A percentile compares a stretch with the other conserved stretches of the same genome.
Conservation (phyloP, 2,329 filamentous ascomycete species). For the Cadophora malorum region DNA sequence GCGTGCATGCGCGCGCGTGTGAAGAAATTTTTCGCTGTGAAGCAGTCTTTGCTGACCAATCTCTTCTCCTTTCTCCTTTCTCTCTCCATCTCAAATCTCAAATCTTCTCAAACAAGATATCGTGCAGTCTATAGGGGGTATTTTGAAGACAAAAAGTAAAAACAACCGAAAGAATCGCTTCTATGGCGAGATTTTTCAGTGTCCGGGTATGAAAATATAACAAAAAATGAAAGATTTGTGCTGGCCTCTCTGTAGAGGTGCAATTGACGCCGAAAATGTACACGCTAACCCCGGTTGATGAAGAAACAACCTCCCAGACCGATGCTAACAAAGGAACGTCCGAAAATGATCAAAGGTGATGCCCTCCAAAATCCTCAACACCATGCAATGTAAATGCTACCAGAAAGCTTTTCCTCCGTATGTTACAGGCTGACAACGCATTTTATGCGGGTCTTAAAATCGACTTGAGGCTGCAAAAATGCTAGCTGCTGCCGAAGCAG, state of each 20-base stretch:
- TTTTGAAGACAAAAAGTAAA: slow-evolving; percentile 38
- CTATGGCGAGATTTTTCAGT: slow-evolving; percentile 30
- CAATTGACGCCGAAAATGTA: slow-evolving; percentile 36
- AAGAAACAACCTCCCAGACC: slow-evolving; percentile 28
- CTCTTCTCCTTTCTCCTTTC: slow-evolving; percentile 22
- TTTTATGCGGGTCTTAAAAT: slow-evolving; percentile 50
- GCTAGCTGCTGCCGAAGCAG: slow-evolving; percentile 78
- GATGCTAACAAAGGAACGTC: slow-evolving; percentile 39
- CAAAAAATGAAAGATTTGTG: slow-evolving; percentile 36
- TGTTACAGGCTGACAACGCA: slow-evolving; percentile 41
- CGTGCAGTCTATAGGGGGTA: slow-evolving; percentile 42
- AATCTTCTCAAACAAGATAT: slow-evolving; percentile 23
- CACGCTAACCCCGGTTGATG: slow-evolving; percentile 32
- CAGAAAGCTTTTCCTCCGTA: slow-evolving; percentile 44
- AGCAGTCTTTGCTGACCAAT: slow-evolving; percentile 31
- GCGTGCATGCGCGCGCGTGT: background rate
- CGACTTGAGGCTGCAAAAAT: slow-evolving; percentile 76
- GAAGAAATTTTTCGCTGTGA: slow-evolving; percentile 29
- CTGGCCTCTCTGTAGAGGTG: slow-evolving; percentile 27
- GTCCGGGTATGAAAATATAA: slow-evolving; percentile 39
- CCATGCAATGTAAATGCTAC: slow-evolving; percentile 45
- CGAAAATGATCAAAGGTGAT: slow-evolving; percentile 33
- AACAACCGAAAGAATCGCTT: slow-evolving; percentile 31
- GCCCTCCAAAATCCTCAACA: slow-evolving; percentile 41
- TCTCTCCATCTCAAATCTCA: background rate